Conservation (phyloP, 2,329 filamentous ascomycete genomes). For the Leptographium radiaticola region DNA sequence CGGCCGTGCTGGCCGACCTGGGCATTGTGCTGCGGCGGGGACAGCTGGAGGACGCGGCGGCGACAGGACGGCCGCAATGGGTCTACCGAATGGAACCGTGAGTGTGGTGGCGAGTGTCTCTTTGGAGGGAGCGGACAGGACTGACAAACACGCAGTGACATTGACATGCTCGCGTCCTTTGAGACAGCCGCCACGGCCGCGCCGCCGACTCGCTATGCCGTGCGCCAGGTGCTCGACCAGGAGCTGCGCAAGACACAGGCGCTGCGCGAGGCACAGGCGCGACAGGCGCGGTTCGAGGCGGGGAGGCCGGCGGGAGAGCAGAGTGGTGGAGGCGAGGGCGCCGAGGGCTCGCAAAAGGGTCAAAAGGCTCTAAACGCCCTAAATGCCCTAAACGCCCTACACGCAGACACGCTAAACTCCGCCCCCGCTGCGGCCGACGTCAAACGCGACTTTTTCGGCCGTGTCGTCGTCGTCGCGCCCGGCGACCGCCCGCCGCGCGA, state of each 20-base stretch:
- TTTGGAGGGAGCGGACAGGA: no score
- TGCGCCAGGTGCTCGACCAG: constrained; percentile 85
- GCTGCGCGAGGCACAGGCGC: constrained; percentile 50
- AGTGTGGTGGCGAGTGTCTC: constrained; percentile 23
- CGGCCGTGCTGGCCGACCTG: constrained; percentile 69
- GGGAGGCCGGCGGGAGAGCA: constrained; percentile 23
- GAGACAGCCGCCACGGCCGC: constrained; percentile 53
- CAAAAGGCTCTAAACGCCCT: background rate
- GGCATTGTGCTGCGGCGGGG: constrained; percentile 72
- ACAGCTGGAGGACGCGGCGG: constrained; percentile 49
- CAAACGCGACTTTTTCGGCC: constrained; percentile 78
- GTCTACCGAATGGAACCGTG: constrained; percentile 93
- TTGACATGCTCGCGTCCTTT: constrained; percentile 70
- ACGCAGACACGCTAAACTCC: constrained; percentile 9
- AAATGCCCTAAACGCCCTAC: no score
- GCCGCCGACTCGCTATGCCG: constrained; percentile 74
- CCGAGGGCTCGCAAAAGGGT: background rate
- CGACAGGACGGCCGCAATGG: constrained; percentile 49
- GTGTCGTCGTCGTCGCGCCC: constrained; percentile 36
- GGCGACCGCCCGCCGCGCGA: constrained; percentile 21
- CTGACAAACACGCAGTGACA: constrained; percentile 27
- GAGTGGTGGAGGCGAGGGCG: background rate
- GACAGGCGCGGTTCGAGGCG: constrained; percentile 52
- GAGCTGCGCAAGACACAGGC: constrained; percentile 66
- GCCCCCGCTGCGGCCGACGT: constrained; percentile 22